These are phyloP conservation scores for Phaeotremella skinneri DNA, from an alignment of 768 basidiomycete species.

Conservation along the genomic window DNA sequence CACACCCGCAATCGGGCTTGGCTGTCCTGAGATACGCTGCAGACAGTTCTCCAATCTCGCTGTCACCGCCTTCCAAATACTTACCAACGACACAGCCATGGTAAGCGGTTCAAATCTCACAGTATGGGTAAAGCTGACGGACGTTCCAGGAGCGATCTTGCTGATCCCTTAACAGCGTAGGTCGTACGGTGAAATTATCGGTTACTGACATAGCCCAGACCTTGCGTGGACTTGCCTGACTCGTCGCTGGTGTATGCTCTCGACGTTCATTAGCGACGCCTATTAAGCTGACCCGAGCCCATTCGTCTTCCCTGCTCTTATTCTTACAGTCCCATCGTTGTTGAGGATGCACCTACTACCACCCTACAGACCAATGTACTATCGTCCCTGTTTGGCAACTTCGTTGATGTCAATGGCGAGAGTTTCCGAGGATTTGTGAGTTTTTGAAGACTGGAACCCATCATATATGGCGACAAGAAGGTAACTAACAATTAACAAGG, in stretches of 20 bases:
- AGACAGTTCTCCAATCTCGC: background rate
- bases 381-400: slow-evolving; percentile 17
- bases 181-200: background rate
- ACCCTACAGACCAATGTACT: slow-evolving; percentile 16
- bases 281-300: background rate
- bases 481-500: slow-evolving; percentile 13
- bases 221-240: background rate
- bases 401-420: slow-evolving; percentile 16
- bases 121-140: background rate
- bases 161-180: background rate
- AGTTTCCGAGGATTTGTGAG: slow-evolving; percentile 26
- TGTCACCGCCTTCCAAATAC: background rate
- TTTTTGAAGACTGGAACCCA: background rate
- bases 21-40: slow-evolving; percentile 27
- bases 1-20: slow-evolving; percentile 7
- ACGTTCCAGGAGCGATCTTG: slow-evolving; percentile 29
- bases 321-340: slow-evolving; percentile 15
- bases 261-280: too few species aligned
- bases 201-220: background rate
- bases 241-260: too few species aligned
- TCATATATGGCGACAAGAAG: background rate
- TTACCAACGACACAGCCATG: slow-evolving; percentile 20
- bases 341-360: slow-evolving; percentile 9
- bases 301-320: too few species aligned
- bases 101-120: slow-evolving; percentile 11